A percentile compares a stretch with the other conserved stretches of the same genome.
Conservation (phyloP, 805 yeast genomes). For the Lipomyces yamadae region DNA sequence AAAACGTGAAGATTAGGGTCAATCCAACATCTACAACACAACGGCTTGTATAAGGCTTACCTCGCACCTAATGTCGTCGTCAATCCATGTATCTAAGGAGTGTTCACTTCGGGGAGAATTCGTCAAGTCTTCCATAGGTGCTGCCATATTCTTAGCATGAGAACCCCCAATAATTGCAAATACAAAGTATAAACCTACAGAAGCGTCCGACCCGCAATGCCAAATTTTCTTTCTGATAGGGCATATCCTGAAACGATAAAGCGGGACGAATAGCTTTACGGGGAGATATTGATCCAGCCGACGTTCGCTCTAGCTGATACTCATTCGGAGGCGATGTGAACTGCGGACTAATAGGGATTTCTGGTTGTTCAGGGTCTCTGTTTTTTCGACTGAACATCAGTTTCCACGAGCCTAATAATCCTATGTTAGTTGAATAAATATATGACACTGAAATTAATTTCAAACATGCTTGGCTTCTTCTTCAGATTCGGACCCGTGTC, state of each 20-base stretch:
- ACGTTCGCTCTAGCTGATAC: background rate
- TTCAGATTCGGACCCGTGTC: background rate
- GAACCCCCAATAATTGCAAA: background rate
- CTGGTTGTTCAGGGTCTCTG: constrained; percentile 3
- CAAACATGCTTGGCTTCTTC: background rate
- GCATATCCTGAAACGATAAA: background rate
- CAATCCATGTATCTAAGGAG: constrained; percentile 10
- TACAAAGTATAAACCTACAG: background rate
- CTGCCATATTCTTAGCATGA: background rate
- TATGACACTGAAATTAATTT: background rate
- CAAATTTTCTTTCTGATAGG: background rate
- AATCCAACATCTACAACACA: background rate
- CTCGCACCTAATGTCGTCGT: background rate
- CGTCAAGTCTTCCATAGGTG: background rate
- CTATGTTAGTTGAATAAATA: background rate
- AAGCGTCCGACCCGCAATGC: background rate
- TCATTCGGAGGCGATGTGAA: background rate
- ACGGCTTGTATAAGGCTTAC: background rate
- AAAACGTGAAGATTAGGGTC: background rate
- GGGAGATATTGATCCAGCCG: background rate
- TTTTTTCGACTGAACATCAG: constrained; percentile 18
- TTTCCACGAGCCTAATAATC: constrained; percentile 6
- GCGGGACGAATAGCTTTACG: background rate
- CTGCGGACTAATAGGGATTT: background rate
- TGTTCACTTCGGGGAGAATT: constrained; percentile 1